Evolutionary conservation across 2,329 filamentous ascomycete genomes (phyloP).

Genomic region (Cercospora sp.): DNA sequence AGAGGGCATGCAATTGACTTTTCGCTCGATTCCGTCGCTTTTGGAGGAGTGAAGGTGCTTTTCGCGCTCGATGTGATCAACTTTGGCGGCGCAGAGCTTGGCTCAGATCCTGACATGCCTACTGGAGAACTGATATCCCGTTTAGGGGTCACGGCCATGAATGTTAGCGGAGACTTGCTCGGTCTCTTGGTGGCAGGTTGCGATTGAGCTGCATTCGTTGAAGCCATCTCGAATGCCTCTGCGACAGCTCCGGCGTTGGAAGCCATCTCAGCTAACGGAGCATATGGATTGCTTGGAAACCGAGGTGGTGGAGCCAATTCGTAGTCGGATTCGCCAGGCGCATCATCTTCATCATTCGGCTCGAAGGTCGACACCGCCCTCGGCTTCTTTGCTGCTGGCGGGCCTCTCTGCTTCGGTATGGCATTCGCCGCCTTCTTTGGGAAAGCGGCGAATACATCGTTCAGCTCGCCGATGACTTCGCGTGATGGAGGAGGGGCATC

Average conservation of each 20-base stretch:
- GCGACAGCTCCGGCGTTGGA: background rate
- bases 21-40: background rate
- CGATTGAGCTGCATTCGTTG: background rate
- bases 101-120: background rate
- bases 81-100: slow-evolving; percentile 1
- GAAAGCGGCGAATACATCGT: background rate
- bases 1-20: background rate
- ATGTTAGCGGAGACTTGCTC: background rate
- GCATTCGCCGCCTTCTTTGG: background rate
- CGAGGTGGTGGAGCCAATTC: background rate
- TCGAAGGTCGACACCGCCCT: background rate
- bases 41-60: background rate
- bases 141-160: background rate
- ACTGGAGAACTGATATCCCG: background rate
- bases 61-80: background rate
- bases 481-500: background rate
- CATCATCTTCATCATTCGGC: background rate
- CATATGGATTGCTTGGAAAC: slow-evolving; percentile 4
- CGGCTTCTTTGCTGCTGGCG: slow-evolving; percentile 6
- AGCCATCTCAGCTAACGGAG: background rate
- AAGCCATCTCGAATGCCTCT: background rate
- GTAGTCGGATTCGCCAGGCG: background rate
- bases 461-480: background rate
- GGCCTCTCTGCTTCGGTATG: slow-evolving; percentile 1
- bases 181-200: slow-evolving; percentile 3